Evolutionary conservation across 2,329 filamentous ascomycete species (phyloP), one percentile per base, ranked within the genome.

Genomic region (Bipolaris cookei): DNA sequence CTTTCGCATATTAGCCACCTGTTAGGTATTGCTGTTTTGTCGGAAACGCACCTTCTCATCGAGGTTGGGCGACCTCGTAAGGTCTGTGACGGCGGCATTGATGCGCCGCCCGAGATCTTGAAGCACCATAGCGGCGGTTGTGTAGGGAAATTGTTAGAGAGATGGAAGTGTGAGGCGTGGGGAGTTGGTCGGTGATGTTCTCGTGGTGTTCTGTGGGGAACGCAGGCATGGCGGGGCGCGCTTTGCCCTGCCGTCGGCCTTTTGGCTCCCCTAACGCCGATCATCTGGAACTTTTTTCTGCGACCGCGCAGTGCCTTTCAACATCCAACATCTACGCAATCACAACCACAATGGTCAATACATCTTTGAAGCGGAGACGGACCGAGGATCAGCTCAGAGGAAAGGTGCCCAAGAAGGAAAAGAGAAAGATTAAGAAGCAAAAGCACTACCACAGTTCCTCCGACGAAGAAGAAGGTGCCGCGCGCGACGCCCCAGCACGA

Each of bases 61-160:
- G 68, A 98, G 87, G 74, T 96, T 97, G 65, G 88, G 90, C 56
- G 95, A 92, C 72, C 94, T 86, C 58, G 94, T 97, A 72, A 98
- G 85, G 81, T 97, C 94, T 63, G 88, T 90, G 81, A 99, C 91
- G 72, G 95, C 95, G 83, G 92, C 87, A 81, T 97, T 98, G 79
- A 99, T 98, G 81, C 95, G 95, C 84, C 94, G 92, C 70, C 95
- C 95, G 58, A 99, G 87, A 86, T 99, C 95, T 88, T 97, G 93
- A 75, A 99, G 90, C 85, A 99, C 95, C 95, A 99, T 99, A 64
- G 60, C 61, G 60, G 65, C 62, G 64, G 64, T 61, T 63, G 57
- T 63, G 57, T 61, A 61, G 23, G n/a, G 14, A 41, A 48, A 20
- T 41, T 61, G 51, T 58, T 56, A 16, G 21, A 11, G 41, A 49